Base-by-base conservation (phyloP, 768 basidiomycete genomes). In the Cyclocybe aegerita region DNA sequence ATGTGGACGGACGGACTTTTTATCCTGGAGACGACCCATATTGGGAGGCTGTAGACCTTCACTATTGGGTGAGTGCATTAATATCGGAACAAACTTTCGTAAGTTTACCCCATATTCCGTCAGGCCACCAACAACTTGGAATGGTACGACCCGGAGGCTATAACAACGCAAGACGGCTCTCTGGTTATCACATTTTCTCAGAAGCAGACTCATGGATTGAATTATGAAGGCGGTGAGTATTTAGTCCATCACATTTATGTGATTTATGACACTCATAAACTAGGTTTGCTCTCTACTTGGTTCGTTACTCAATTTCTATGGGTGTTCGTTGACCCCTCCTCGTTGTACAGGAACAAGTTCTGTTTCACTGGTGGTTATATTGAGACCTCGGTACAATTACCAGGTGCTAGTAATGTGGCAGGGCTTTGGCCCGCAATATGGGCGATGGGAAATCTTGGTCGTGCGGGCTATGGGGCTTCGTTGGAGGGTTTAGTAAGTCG, bases 341-440 rank as follows among this genome's bases (percentile, higher is more conserved):
- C 14, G 11, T 33, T 37, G 33, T 39, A 9, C 51, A 82, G 82
- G 88, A 93, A 93, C 68, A 92, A 93, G 68, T 87, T 96, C 53
- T 95, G 90, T 66, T 93, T 93, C 68, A 89, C 88, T 10, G 89
- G 88, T 17, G 91, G 92, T 17, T 81, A 86, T 49, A 76, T 92
- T 45, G 87, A 90, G 61, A 65, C 76, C 0, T 76, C 69, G 7
- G 83, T 88, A 7, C 73, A 77, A 12, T 73, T 90, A 9, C 88
- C 88, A 16, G 87, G 88, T 7, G 71, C 77, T 12, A 83, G 78
- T 57, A 81, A 84, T 57, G 72, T 92, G 31, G 69, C 80, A 14
- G 84, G 81, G 49, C 65, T 79, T 65, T 92, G 89, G 91, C 91
- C 90, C 39, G 90, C 88, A 48, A 74, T 85, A 1, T 93, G 91